Evolutionary conservation across 768 basidiomycete species (phyloP).

Genomic region (Naganishia randhawae): DNA sequence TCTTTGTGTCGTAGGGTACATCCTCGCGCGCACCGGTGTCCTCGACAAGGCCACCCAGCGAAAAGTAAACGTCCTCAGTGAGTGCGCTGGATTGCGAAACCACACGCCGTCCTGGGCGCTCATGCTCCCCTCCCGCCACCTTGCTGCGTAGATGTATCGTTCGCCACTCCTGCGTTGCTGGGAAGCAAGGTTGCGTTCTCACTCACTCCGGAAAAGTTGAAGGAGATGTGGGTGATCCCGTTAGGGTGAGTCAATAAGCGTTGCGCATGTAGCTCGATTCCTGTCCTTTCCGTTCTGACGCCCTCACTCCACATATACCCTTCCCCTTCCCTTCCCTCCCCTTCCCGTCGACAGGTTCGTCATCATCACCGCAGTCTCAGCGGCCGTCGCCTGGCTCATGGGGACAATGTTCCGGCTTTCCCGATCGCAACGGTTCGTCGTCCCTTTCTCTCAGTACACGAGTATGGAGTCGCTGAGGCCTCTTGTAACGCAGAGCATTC

Average conservation of each 20-base stretch:
- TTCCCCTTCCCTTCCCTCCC: constrained; percentile 50
- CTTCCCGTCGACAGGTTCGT: constrained; percentile 73
- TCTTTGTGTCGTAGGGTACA: constrained; percentile 70
- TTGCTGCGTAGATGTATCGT: constrained; percentile 62
- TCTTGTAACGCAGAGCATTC: constrained; percentile 51
- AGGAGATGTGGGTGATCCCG: constrained; percentile 51
- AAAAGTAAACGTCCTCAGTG: constrained; percentile 56
- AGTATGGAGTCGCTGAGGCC: too few relatives aligned
- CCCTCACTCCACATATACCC: background rate
- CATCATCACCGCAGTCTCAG: constrained; percentile 69
- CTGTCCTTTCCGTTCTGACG: constrained; percentile 58
- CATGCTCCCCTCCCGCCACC: background rate
- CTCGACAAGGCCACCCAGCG: constrained; percentile 80
- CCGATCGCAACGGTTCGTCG: constrained; percentile 59
- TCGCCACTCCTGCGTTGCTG: constrained; percentile 69
- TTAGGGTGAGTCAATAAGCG: constrained; percentile 38
- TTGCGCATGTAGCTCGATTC: too few relatives aligned
- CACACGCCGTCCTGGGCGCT: background rate
- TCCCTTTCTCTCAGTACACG: background rate
- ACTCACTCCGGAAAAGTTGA: constrained; percentile 59
- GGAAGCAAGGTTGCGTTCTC: constrained; percentile 96
- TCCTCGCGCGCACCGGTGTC: constrained; percentile 72
- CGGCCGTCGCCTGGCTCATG: constrained; percentile 63
- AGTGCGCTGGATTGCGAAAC: constrained; percentile 24
- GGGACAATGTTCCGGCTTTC: constrained; percentile 65